phyloP scores from a whole-genome alignment of 2,329 filamentous ascomycete species.

The Aspergillus pseudoviridinutans region DNA sequence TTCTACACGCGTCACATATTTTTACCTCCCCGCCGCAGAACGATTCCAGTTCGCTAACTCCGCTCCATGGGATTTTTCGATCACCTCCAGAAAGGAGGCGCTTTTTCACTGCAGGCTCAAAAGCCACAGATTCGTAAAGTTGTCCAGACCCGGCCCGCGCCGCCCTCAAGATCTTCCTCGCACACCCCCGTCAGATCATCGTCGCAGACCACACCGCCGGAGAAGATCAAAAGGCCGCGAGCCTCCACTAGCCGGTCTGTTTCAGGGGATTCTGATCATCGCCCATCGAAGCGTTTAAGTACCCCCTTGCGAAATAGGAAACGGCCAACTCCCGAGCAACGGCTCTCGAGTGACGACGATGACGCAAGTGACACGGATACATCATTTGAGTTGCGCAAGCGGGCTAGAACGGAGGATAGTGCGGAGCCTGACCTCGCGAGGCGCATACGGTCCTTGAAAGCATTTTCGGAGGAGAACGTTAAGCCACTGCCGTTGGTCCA shows the following conservation, averaged over 20 bases:
- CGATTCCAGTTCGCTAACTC: constrained; percentile 6
- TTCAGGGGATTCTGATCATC: constrained; percentile 26
- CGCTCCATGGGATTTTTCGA: constrained; percentile 43
- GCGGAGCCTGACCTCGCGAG: constrained; percentile 44
- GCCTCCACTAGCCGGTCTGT: constrained; percentile 25
- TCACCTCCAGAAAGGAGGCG: constrained; percentile 43
- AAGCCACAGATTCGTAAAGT: constrained; percentile 42
- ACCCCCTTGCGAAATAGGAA: constrained; percentile 33
- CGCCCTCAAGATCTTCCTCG: constrained; percentile 26
- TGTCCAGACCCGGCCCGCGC: constrained; percentile 32
- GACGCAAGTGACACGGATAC: constrained; percentile 41
- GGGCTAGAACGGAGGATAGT: constrained; percentile 36
- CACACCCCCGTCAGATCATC: constrained; percentile 17
- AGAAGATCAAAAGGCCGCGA: constrained; percentile 21
- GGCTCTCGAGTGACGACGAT: constrained; percentile 39
- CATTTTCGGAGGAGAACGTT: constrained; percentile 41
- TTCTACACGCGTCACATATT: constrained; percentile 7
- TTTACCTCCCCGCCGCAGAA: constrained; percentile 1
- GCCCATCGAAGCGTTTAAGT: constrained; percentile 26
- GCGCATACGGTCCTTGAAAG: constrained; percentile 41
- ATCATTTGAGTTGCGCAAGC: constrained; percentile 42
- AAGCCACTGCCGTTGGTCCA: constrained; percentile 44
- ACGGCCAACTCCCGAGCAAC: constrained; percentile 35
- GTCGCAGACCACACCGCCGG: constrained; percentile 18
- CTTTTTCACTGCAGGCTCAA: constrained; percentile 39